Evolutionary conservation across 1,284 basidiomycete species (phyloP).

Genomic region (Cryptococcus sp.): DNA sequence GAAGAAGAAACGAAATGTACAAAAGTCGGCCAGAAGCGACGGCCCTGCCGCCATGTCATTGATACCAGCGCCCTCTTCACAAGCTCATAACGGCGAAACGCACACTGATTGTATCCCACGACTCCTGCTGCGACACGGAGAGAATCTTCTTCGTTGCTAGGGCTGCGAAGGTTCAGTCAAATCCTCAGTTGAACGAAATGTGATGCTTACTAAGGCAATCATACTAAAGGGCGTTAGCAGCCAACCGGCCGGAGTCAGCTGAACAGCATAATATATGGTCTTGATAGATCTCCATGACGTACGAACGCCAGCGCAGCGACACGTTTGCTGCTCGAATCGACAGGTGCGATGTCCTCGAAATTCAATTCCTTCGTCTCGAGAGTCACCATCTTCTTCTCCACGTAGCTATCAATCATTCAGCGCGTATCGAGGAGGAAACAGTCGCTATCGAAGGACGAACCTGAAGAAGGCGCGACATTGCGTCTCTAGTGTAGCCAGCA

Average conservation of each 20-base stretch:
- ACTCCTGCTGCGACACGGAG: conserved; percentile 27
- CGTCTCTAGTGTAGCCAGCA: conserved; percentile 40
- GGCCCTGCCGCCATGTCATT: too few relatives aligned
- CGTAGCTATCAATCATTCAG: conserved; percentile 16
- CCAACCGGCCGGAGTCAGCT: not conserved
- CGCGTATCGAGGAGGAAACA: too few relatives aligned
- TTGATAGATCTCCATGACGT: conserved; percentile 5
- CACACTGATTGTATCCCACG: conserved; percentile 33
- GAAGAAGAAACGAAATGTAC: too few relatives aligned
- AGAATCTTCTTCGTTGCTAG: conserved; percentile 46
- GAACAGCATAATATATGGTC: conserved; percentile 2
- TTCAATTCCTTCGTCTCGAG: conserved; percentile 14
- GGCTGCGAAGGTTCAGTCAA: conserved; percentile 19
- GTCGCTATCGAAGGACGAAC: conserved; percentile 15
- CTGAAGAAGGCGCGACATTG: conserved; percentile 45
- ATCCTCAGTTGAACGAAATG: not conserved
- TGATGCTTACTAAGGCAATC: conserved; percentile 42
- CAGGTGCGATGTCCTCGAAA: conserved; percentile 30
- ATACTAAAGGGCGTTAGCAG: conserved; percentile 22
- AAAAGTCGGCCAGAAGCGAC: too few relatives aligned
- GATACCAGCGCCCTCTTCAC: too few relatives aligned
- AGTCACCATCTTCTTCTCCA: conserved; percentile 28
- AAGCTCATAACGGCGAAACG: conserved; percentile 16
- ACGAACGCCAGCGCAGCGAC: conserved; percentile 44
- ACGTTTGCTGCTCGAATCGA: conserved; percentile 15